Conservation (phyloP, 768 basidiomycete genomes). For the Macrolepiota albuminosa region DNA sequence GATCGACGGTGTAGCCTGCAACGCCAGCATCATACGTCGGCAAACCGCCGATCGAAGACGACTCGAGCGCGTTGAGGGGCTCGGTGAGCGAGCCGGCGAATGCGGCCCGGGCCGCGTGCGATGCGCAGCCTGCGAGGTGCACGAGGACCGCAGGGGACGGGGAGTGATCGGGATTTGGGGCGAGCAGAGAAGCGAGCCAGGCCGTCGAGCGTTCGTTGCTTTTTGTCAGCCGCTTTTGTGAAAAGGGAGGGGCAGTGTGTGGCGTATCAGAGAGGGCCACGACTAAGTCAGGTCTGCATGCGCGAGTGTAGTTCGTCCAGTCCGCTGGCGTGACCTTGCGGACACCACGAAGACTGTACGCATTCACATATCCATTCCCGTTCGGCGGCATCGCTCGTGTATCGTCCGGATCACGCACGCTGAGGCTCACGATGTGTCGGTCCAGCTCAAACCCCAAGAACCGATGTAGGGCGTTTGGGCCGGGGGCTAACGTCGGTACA, state of each 20-base stretch:
- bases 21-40: conserved; percentile 63
- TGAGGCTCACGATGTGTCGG: conserved; percentile 52
- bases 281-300: conserved; percentile 63
- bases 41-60: conserved; percentile 42
- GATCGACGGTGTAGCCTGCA: conserved; percentile 66
- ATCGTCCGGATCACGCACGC: conserved; percentile 63
- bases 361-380: conserved; percentile 50
- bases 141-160: conserved; percentile 51
- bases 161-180: conserved; percentile 9
- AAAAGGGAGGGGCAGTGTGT: conserved; percentile 57
- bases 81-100: conserved; percentile 53
- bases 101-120: conserved; percentile 50
- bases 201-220: conserved; percentile 62
- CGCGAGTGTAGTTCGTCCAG: conserved; percentile 50
- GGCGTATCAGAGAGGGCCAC: conserved; percentile 70
- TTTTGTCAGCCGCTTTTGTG: conserved; percentile 76
- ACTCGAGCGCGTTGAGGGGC: conserved; percentile 32
- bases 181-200: conserved; percentile 60
- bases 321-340: conserved; percentile 57
- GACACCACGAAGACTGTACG: conserved; percentile 62
- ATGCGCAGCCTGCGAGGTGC: conserved; percentile 63
- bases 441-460: conserved; percentile 53
- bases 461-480: conserved; percentile 51
- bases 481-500: conserved; percentile 53
- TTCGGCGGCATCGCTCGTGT: conserved; percentile 69